phyloP scores from a whole-genome alignment of 805 yeast genomes.

The Nakazawaea peltata region DNA sequence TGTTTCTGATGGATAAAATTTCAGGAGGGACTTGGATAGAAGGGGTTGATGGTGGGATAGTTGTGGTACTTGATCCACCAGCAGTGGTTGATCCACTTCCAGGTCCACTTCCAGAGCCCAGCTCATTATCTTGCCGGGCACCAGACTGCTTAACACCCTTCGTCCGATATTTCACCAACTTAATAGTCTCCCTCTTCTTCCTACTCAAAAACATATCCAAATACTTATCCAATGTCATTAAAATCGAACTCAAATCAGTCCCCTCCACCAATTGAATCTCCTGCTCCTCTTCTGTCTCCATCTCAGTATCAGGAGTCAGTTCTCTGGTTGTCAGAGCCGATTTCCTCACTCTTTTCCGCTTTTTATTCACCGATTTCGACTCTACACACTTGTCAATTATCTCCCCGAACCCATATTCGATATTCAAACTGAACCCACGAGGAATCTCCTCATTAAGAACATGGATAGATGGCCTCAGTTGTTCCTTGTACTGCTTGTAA shows the following conservation, averaged over 20 bases:
- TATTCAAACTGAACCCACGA: slow-evolving; percentile 54
- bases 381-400: slow-evolving; percentile 32
- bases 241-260: slow-evolving; percentile 43
- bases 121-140: slow-evolving; percentile 10
- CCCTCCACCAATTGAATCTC: slow-evolving; percentile 32
- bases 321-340: too few species aligned
- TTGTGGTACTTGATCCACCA: too few species aligned
- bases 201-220: slow-evolving; percentile 51
- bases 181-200: slow-evolving; percentile 55
- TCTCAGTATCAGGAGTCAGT: slow-evolving; percentile 3
- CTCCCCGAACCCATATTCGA: slow-evolving; percentile 55
- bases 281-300: slow-evolving; percentile 11
- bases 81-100: not conserved
- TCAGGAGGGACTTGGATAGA: slow-evolving; percentile 8
- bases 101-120: slow-evolving; percentile 4
- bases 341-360: not conserved
- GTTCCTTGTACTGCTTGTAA: slow-evolving; percentile 13
- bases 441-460: slow-evolving; percentile 66
- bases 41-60: not conserved
- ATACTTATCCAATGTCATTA: slow-evolving; percentile 46
- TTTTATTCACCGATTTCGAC: slow-evolving; percentile 18
- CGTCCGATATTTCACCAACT: slow-evolving; percentile 39
- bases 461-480: slow-evolving; percentile 37
- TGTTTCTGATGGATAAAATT: slow-evolving; percentile 11
- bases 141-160: slow-evolving; percentile 54